Conservation (phyloP, 192 early-diverging fungal species). For the Entomortierella chlamydospora region DNA sequence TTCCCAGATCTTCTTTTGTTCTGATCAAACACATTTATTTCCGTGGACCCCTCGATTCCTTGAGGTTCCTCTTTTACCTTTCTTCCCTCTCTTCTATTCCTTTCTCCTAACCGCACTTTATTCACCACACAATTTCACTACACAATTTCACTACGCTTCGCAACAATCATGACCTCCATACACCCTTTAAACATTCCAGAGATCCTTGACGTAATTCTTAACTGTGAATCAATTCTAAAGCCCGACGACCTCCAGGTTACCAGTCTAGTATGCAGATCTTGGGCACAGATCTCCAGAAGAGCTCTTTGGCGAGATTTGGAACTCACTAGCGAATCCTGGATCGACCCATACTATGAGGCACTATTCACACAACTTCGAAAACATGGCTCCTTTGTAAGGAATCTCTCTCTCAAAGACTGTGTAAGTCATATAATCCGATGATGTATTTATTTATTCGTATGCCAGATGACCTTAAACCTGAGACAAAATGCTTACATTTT, state of each 20-base stretch:
- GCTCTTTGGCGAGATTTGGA: slow-evolving; percentile 26
- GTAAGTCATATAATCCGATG: slow-evolving; percentile 11
- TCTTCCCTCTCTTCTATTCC: slow-evolving; percentile 63
- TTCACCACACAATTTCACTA: too few species aligned
- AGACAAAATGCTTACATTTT: neutral
- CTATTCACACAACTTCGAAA: slow-evolving; percentile 14
- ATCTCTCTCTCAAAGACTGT: slow-evolving; percentile 32
- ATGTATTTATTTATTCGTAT: neutral
- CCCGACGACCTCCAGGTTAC: slow-evolving; percentile 5
- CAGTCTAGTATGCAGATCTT: slow-evolving; percentile 21
- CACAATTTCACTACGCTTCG: too few species aligned
- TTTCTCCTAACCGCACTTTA: neutral
- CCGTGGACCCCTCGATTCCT: neutral
- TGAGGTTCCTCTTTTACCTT: neutral
- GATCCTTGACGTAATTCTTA: slow-evolving; percentile 23
- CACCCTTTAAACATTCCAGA: slow-evolving; percentile 22
- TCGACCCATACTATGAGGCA: slow-evolving; percentile 18
- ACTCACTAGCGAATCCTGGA: slow-evolving; percentile 35
- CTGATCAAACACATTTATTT: neutral
- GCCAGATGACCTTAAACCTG: neutral
- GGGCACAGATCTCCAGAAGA: slow-evolving; percentile 12
- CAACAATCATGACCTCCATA: neutral
- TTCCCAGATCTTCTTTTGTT: too few species aligned
- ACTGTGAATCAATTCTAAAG: slow-evolving; percentile 7
- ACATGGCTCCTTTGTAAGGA: slow-evolving; percentile 16